Evolutionary conservation across 2,329 filamentous ascomycete genomes (phyloP).

Genomic region (Fusarium devonianum): DNA sequence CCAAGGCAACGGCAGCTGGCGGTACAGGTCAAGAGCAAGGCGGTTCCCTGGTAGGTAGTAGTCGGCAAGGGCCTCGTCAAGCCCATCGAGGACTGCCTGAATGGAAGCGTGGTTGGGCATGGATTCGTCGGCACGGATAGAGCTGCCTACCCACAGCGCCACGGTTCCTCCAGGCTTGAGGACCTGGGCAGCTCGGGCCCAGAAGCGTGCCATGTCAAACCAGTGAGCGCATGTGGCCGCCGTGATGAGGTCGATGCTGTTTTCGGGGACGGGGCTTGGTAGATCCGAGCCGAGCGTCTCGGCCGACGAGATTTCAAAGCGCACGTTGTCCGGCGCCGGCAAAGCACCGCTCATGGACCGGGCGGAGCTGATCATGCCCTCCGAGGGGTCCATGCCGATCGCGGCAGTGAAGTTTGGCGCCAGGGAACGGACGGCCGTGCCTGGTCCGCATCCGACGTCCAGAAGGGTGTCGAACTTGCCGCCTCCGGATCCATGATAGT

Average conservation of each 20-base stretch:
- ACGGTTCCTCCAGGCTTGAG: constrained; percentile 62
- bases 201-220: constrained; percentile 64
- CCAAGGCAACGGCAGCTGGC: constrained; percentile 59
- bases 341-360: constrained; percentile 46
- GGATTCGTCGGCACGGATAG: constrained; percentile 39
- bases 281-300: constrained; percentile 51
- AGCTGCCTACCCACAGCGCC: constrained; percentile 56
- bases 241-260: constrained; percentile 58
- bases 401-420: constrained; percentile 54
- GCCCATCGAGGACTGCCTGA: constrained; percentile 49
- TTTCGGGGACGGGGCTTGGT: constrained; percentile 41
- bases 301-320: constrained; percentile 51
- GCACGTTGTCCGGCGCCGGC: constrained; percentile 43
- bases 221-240: constrained; percentile 63
- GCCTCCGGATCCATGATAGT: constrained; percentile 55
- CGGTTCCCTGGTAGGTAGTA: constrained; percentile 54
- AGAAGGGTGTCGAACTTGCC: constrained; percentile 53
- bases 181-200: constrained; percentile 52
- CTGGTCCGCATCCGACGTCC: constrained; percentile 66
- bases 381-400: constrained; percentile 59
- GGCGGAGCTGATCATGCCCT: constrained; percentile 61
- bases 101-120: constrained; percentile 52
- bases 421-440: constrained; percentile 55
- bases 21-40: constrained; percentile 51
- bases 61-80: constrained; percentile 49